Evolutionary conservation across 1,139 yeast species (phyloP).

Genomic region (Taphrina communis): DNA sequence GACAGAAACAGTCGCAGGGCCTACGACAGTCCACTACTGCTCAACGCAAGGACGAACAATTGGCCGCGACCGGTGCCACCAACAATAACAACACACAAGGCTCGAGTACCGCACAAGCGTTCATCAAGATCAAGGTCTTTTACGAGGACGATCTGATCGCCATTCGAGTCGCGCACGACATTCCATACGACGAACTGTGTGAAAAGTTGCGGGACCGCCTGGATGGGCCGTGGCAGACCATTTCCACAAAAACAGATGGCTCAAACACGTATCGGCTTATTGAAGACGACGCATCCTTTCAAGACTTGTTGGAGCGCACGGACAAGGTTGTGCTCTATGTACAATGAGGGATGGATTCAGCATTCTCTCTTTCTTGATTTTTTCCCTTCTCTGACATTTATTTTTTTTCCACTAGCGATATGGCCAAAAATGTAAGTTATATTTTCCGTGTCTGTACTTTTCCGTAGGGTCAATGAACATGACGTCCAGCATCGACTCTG

Average conservation of each 20-base stretch:
- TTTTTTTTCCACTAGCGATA: constrained; percentile 2
- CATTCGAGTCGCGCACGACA: constrained; percentile 66
- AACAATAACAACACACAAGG: background rate
- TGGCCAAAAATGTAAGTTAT: constrained; percentile 4
- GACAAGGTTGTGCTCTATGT: constrained; percentile 53
- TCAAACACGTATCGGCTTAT: constrained; percentile 49
- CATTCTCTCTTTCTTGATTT: too few relatives aligned
- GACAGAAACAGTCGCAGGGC: background rate
- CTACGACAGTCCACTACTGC: background rate
- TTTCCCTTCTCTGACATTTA: background rate
- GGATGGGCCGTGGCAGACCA: constrained; percentile 48
- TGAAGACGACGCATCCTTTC: constrained; percentile 50
- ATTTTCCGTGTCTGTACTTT: background rate
- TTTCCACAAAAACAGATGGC: constrained; percentile 50
- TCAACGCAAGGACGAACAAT: background rate
- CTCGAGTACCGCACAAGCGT: constrained; percentile 24
- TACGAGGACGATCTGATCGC: constrained; percentile 92
- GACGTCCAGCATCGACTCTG: too few relatives aligned
- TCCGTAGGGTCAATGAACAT: too few relatives aligned
- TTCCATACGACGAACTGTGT: constrained; percentile 66
- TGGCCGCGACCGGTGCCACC: background rate
- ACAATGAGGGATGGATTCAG: background rate
- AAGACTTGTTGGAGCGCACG: constrained; percentile 49
- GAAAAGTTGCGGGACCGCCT: constrained; percentile 71
- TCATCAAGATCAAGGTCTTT: constrained; percentile 79